Conservation (phyloP, 331 rosid species). For the Quercus tomentella region DNA sequence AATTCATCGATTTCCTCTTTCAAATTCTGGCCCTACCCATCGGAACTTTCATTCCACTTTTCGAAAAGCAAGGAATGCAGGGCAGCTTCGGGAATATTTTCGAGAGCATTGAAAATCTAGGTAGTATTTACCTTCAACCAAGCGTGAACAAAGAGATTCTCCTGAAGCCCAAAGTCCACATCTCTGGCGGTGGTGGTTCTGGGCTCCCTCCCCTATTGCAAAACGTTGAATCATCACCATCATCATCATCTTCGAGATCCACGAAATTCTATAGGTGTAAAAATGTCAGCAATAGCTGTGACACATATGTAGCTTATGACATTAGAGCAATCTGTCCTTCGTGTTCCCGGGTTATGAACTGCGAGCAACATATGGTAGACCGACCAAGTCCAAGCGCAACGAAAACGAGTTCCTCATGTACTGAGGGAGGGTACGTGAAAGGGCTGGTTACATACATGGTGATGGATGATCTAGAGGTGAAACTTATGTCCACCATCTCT, state of each 20-base stretch:
- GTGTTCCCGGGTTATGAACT: too few relatives aligned
- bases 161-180: not conserved
- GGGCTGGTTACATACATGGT: conserved; percentile 15
- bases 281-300: not conserved
- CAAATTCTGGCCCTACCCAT: conserved; percentile 9
- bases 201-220: not conserved
- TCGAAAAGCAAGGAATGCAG: not conserved
- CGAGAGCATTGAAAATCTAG: conserved; percentile 13
- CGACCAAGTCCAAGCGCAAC: too few relatives aligned
- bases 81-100: conserved; percentile 16
- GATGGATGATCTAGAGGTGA: conserved; percentile 19
- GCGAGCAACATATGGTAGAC: too few relatives aligned
- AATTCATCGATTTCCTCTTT: conserved; percentile 22
- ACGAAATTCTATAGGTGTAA: not conserved
- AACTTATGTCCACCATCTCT: conserved; percentile 14
- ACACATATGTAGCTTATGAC: too few relatives aligned
- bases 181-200: not conserved
- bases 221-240: not conserved
- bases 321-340: too few relatives aligned
- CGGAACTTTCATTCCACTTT: conserved; percentile 6
- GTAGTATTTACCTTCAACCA: conserved; percentile 4
- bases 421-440: not conserved
- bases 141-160: not conserved
- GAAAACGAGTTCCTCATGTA: too few relatives aligned
- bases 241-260: not conserved